Evolutionary conservation across 495 filamentous ascomycete genomes (phyloP), one percentile per base, ranked within the genome.

Genomic region (Chaetomium cochliodes): DNA sequence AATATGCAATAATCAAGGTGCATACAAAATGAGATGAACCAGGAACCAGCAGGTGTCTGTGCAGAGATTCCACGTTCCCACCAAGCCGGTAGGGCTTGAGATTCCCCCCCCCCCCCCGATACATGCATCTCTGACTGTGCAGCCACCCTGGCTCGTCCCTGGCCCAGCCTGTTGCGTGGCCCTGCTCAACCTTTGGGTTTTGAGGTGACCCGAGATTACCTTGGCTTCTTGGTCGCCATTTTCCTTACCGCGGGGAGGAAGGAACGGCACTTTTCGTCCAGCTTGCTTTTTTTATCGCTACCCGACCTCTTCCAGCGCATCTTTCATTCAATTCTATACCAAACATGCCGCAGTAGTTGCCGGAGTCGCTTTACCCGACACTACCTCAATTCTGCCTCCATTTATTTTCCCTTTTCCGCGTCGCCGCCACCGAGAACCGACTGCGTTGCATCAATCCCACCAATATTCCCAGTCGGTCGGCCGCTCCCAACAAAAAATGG

Each of bases 161-260:
- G 53, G 30, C 0, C 0, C 53, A 22, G 30, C 13, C 26, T 12
- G 22, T 39, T 60, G 58, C 58, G 58, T 50, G 58, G 58, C 58
- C 46, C 58, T 60, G 58, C 37, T 37, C 58, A 37, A 37, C 46
- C 20, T 52, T 50, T 33, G 25, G 51, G 58, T 61, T 51, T 42
- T 52, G 59, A 62, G 20, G 47, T 62, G 59, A 42, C 25, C 41
- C 59, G 59, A 62, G 59, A 62, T 62, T 62, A 20, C 20, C 58
- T 50, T n/a, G 20, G 18, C 46, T 15, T 20, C 46, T 50, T 50
- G 46, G 46, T 50, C 46, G 20, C 30, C 47, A 62, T 42, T 62
- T 53, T 62, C 59, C 52, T 42, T 33, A 33, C 46, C 59, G 59
- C 33, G 59, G 58, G 47, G 59, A 62, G 30, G 49, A 49, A 62